Evolutionary conservation across 495 filamentous ascomycete genomes (phyloP).

Genomic region (Bathelium albidoporum): DNA sequence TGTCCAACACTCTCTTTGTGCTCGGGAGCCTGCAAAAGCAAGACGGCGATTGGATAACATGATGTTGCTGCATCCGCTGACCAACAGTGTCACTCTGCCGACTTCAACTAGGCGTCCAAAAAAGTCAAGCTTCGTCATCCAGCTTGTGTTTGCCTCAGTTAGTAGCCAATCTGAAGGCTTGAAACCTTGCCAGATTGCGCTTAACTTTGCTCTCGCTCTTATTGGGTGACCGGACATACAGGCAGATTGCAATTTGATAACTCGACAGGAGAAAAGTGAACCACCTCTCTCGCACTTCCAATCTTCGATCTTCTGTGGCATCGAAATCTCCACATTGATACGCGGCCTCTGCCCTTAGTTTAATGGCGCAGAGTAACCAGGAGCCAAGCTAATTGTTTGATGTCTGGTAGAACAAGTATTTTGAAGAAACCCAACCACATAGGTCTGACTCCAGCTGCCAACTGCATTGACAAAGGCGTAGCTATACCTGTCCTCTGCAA

Average conservation of each 20-base stretch:
- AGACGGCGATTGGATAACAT: neutral
- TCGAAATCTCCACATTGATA: too few species aligned
- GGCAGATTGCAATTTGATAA: neutral
- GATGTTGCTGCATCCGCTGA: neutral
- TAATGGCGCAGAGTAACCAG: neutral
- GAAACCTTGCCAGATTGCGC: neutral
- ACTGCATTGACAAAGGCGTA: neutral
- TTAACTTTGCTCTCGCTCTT: neutral
- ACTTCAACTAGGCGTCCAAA: neutral
- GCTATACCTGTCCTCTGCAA: neutral
- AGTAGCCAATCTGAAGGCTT: neutral
- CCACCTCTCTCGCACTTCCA: neutral
- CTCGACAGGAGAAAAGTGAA: neutral
- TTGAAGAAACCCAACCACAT: neutral
- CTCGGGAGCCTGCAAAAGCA: neutral
- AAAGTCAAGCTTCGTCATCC: neutral
- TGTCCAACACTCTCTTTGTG: neutral
- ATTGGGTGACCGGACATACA: neutral
- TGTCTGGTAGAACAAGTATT: neutral
- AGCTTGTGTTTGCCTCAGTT: neutral
- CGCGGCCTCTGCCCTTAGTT: too few species aligned
- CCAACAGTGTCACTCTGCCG: neutral
- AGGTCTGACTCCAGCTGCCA: neutral
- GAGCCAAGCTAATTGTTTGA: too few species aligned
- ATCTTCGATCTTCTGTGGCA: too few species aligned